Base-by-base conservation (phyloP, 257 asterid genomes). In the Plantago ovata region DNA sequence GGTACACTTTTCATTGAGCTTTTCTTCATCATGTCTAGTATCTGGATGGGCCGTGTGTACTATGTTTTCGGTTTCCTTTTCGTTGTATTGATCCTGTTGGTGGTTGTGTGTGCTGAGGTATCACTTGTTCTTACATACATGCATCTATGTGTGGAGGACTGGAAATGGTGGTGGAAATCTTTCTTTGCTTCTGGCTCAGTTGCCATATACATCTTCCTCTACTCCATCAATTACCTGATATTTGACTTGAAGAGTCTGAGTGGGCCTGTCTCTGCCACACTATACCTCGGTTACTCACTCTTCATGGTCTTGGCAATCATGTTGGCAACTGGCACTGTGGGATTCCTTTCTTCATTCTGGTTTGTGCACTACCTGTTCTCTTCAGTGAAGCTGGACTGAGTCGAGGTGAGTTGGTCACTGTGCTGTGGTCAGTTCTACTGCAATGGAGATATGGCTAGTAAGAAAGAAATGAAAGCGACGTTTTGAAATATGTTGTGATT, bases 111-210 rank as follows among this genome's bases (percentile, higher is more conserved):
- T 65, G 97, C 94, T 18, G 97, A 89, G 78, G 97, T 89, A 6
- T 86, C 95, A 2, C 82, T 89, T 43, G 94, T 89, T 22, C 84
- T 89, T 2, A 86, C 97, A 10, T 89, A 89, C 78, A 89, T 89
- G 97, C 95, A 89, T 64, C 81, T 86, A 0, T 89, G 95, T 53
- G 95, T 86, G 60, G 95, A 89, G 82, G 95, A 89, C 64, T 89
- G 87, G 92, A 77, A 68, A 68, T 89, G 97, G 95, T 89, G 95
- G 97, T 89, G 97, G 97, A 89, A 89, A 59, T 86, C 97, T 3
- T 89, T 89, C 78, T 89, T 81, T 42, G 92, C 95, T 1, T 89
- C 97, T 0, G 95, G 89, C 14, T 89, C 95, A 14, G 94, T 89
- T 52, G 89, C 95, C 18, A 64, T 84, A 33, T 89, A 89, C 78